phyloP scores from a whole-genome alignment of 768 basidiomycete species.

The Russula ochroleuca region DNA sequence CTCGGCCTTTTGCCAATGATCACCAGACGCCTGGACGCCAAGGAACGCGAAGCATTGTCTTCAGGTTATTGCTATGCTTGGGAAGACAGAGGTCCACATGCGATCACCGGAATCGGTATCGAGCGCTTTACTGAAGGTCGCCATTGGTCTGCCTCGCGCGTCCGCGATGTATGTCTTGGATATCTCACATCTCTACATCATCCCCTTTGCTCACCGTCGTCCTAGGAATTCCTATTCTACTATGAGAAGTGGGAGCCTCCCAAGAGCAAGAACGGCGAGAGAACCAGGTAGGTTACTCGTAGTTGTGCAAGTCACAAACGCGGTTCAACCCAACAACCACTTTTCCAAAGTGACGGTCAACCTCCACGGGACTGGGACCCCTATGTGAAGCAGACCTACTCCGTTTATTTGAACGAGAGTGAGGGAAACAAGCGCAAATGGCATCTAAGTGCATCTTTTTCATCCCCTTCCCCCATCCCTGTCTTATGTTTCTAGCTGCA shows the following conservation, averaged over 20 bases:
- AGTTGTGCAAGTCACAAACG: conserved; percentile 17
- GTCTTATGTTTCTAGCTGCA: conserved; percentile 48
- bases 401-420: conserved; percentile 34
- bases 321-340: conserved; percentile 20
- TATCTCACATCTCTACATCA: conserved; percentile 7
- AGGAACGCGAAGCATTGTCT: conserved; percentile 61
- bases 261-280: conserved; percentile 39
- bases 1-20: conserved; percentile 65
- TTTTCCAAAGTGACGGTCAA: conserved; percentile 35
- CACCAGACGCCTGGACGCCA: conserved; percentile 75
- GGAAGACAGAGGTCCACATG: conserved; percentile 82
- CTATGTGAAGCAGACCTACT: conserved; percentile 54
- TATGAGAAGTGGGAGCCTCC: conserved; percentile 45
- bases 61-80: conserved; percentile 84
- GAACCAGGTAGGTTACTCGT: conserved; percentile 27
- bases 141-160: conserved; percentile 80
- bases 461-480: background rate
- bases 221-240: conserved; percentile 53
- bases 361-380: conserved; percentile 41
- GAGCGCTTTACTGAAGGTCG: conserved; percentile 78
- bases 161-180: conserved; percentile 42
- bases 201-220: conserved; percentile 5
- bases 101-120: conserved; percentile 77
- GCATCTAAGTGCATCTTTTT: conserved; percentile 45
- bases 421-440: conserved; percentile 37